These are phyloP conservation scores for Trichoderma reesei DNA, from an alignment of 495 filamentous ascomycete genomes.

Conservation along the genomic window DNA sequence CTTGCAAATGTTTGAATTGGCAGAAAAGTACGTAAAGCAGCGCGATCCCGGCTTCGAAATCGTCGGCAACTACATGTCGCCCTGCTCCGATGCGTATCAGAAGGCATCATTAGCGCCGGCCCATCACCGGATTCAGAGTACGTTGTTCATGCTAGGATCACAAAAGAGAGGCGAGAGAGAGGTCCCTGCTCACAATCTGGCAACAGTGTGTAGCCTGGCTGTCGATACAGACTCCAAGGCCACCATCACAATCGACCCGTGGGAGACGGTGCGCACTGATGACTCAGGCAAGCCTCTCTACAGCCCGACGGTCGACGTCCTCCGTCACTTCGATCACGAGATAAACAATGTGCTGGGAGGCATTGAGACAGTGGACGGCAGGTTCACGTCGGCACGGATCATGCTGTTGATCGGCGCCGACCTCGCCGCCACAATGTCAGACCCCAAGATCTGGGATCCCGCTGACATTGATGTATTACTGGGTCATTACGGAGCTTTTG, in stretches of 20 bases:
- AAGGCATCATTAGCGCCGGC: conserved; percentile 77
- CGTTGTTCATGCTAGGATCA: conserved; percentile 55
- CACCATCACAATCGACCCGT: conserved; percentile 13
- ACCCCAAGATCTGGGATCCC: conserved; percentile 64
- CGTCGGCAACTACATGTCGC: conserved; percentile 71
- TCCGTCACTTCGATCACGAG: conserved; percentile 83
- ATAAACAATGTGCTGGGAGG: conserved; percentile 72
- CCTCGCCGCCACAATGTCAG: conserved; percentile 73
- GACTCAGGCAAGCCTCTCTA: conserved; percentile 67
- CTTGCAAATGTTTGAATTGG: conserved; percentile 92
- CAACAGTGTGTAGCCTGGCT: not conserved
- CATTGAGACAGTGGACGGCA: conserved; percentile 54
- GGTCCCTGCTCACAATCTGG: not conserved
- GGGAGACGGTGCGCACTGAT: conserved; percentile 27
- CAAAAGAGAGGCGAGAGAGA: not conserved
- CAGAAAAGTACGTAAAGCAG: conserved; percentile 59
- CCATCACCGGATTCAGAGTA: conserved; percentile 53
- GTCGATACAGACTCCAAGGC: conserved; percentile 37
- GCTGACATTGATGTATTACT: conserved; percentile 81
- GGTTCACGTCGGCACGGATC: conserved; percentile 46
- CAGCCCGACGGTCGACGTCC: conserved; percentile 76
- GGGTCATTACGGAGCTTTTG: conserved; percentile 77
- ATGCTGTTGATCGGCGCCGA: conserved; percentile 73
- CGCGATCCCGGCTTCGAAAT: conserved; percentile 72
- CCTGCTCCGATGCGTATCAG: conserved; percentile 75